These are phyloP conservation scores for Cucumis melo DNA, from an alignment of 306 rosid genomes.

Conservation along the genomic window DNA sequence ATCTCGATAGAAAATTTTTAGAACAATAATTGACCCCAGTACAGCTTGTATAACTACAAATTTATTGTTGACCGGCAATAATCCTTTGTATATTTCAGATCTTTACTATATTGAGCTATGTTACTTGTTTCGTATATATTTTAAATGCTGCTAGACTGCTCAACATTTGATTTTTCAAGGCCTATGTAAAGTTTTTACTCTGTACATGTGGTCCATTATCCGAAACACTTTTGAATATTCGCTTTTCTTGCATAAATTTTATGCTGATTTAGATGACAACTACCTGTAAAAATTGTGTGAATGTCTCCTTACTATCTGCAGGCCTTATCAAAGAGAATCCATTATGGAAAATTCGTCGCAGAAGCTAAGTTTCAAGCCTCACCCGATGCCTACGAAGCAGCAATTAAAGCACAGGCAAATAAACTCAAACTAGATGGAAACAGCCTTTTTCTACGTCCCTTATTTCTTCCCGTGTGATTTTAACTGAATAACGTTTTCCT, in stretches of 20 bases:
- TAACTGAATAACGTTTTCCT: conserved; percentile 1
- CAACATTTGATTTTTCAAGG: too few relatives aligned
- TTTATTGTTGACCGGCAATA: background rate
- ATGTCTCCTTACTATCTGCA: conserved; percentile 5
- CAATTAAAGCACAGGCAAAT: conserved; percentile 65
- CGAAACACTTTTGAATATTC: background rate
- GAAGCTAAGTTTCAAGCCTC: conserved; percentile 72
- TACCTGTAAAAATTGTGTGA: background rate
- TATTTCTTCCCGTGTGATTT: background rate
- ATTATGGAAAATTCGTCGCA: conserved; percentile 84
- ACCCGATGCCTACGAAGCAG: conserved; percentile 51
- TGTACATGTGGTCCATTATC: too few relatives aligned
- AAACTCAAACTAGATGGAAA: background rate
- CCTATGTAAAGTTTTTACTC: too few relatives aligned
- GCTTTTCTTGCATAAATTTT: background rate
- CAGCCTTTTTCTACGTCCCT: background rate
- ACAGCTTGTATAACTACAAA: background rate
- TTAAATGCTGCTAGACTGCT: background rate
- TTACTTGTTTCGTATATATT: background rate
- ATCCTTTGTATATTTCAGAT: background rate
- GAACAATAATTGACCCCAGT: too few relatives aligned
- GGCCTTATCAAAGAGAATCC: conserved; percentile 84
- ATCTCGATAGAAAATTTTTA: too few relatives aligned
- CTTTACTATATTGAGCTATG: background rate
- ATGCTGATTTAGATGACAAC: background rate